Evolutionary conservation across 108 stramenopile genomes (phyloP), one percentile per base, ranked within the genome.

Genomic region (Pseudonitzschia delicatissima): DNA sequence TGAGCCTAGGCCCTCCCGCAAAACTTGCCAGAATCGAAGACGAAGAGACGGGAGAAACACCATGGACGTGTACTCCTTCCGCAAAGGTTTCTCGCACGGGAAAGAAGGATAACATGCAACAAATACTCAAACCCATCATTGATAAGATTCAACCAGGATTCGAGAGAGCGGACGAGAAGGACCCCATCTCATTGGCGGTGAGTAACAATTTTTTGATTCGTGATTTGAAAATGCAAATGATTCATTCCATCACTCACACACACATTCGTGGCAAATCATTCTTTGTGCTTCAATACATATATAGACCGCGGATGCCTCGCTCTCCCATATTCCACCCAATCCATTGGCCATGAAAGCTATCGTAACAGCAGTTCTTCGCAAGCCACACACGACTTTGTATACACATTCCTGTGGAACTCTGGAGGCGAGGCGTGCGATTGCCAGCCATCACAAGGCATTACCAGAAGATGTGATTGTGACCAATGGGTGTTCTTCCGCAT

Each of bases 381-480:
- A 55, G 13, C 63, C 66, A 29, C 75, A 71, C 49, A 51, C 77
- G 39, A 78, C 84, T 9, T 90, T 90, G 4, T 96, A 98, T 64
- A 72, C 86, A 17, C 77, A 87, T 64, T 92, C 94, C 4, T 80
- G 77, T 47, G 97, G 97, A 34, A 71, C 86, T 9, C 61, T 64
- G 9, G 66, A 76, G 18, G 93, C 94, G 52, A 79, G 93, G 27
- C 55, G 67, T 21, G 94, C 95, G 35, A 87, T 98, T 53, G 95
- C 95, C 32, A 55, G 44, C 17, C 68, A 89, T 64, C 59, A 44
- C 25, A 36, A 23, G 7, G 51, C 91, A n/a, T 45, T 67, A 34
- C 79, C 84, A 8, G 92, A 94, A 29, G 82, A 96, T 66, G 91
- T 98, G 55, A 81, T 96, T 66, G 84, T 98, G 35, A 79, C 92